Evolutionary conservation across 164 flowering plant species (phyloP).

Genomic region (Brasenia schreberi): DNA sequence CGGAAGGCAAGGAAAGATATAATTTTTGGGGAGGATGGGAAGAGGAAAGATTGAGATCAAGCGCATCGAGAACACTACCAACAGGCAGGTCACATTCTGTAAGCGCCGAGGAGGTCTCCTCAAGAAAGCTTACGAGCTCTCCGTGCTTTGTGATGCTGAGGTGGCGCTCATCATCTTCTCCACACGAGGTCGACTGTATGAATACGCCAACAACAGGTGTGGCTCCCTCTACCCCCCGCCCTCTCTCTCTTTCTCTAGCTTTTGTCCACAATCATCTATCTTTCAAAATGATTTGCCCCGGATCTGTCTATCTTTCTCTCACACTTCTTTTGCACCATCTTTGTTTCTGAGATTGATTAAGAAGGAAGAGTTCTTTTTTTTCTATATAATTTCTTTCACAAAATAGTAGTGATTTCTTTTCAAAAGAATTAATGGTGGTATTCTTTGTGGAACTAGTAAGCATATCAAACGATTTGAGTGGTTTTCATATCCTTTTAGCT

Average conservation of each 20-base stretch:
- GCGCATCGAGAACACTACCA: conserved; percentile 77
- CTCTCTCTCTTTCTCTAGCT: background rate
- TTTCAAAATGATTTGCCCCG: background rate
- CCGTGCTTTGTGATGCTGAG: conserved; percentile 79
- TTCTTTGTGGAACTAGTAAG: too few relatives aligned
- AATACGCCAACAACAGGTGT: conserved; percentile 73
- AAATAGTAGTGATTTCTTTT: background rate
- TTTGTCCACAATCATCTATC: background rate
- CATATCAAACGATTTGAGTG: too few relatives aligned
- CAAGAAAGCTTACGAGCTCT: conserved; percentile 67
- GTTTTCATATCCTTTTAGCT: too few relatives aligned
- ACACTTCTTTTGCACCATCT: background rate
- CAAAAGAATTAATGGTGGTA: too few relatives aligned
- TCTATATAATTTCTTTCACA: background rate
- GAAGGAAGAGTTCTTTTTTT: background rate
- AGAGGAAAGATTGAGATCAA: conserved; percentile 82
- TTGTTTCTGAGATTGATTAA: background rate
- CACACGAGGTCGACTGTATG: conserved; percentile 70
- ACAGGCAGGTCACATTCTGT: conserved; percentile 74
- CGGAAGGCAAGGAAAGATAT: conserved; percentile 3
- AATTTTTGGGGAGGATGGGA: conserved; percentile 28
- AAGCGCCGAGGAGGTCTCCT: conserved; percentile 68
- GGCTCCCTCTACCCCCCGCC: background rate
- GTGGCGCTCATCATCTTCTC: conserved; percentile 76
- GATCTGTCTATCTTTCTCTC: background rate